A percentile compares a stretch with the other conserved stretches of the same genome.
Evolutionary conservation across 78 protist genomes (phyloP).

Genomic region (Planoprotostelium fungivorum): DNA sequence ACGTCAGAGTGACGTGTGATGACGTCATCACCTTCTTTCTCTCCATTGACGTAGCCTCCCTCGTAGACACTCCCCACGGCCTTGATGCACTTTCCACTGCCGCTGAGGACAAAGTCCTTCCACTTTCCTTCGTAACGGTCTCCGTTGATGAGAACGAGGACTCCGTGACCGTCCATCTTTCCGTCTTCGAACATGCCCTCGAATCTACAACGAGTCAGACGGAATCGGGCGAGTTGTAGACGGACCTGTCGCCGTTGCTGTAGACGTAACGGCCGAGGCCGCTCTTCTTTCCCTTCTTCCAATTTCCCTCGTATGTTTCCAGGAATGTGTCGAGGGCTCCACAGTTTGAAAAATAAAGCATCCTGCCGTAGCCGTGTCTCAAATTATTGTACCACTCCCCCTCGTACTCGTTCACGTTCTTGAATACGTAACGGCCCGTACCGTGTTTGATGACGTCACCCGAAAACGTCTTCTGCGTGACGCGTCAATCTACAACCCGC

Average conservation of each 20-base stretch:
- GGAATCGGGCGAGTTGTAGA: not conserved
- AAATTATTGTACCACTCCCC: not conserved
- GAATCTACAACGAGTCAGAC: not conserved
- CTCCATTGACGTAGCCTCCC: not conserved
- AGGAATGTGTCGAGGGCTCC: not conserved
- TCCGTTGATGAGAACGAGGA: not conserved
- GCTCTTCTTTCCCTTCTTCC: not conserved
- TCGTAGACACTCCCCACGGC: not conserved
- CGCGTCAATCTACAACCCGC: no score
- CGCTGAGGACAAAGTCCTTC: not conserved
- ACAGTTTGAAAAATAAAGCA: not conserved
- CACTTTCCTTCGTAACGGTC: not conserved
- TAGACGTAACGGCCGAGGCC: not conserved
- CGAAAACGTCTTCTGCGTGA: not conserved
- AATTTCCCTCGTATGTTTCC: not conserved
- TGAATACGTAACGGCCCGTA: not conserved
- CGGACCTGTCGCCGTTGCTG: not conserved
- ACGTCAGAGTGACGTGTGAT: no score
- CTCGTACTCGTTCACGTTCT: not conserved
- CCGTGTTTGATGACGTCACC: not conserved
- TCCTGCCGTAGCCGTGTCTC: conserved; percentile 2
- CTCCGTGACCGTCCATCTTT: not conserved
- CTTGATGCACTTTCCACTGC: not conserved
- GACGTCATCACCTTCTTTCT: not conserved
- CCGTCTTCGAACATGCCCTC: not conserved